Conservation (phyloP, 768 basidiomycete species). For the Cystoderma amianthinum region DNA sequence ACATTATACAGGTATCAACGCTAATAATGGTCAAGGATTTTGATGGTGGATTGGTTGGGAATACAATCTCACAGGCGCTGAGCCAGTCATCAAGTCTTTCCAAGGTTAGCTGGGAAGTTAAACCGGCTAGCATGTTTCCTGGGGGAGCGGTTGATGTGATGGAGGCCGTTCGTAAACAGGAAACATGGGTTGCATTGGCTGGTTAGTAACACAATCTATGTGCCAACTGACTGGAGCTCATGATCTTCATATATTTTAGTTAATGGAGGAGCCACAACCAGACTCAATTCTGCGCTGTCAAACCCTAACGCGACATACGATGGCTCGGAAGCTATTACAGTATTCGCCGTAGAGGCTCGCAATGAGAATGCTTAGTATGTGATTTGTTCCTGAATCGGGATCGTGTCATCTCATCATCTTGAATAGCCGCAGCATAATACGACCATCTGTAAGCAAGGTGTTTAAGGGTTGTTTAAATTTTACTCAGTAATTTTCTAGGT, state of each 20-base stretch:
- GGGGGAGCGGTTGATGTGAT: slow-evolving; percentile 33
- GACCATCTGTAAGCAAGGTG: slow-evolving; percentile 21
- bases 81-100: slow-evolving; percentile 16
- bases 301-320: slow-evolving; percentile 36
- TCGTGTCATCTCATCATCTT: slow-evolving; percentile 4
- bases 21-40: slow-evolving; percentile 48
- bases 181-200: slow-evolving; percentile 43
- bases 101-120: slow-evolving; percentile 33
- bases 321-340: slow-evolving; percentile 40
- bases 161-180: slow-evolving; percentile 36
- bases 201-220: slow-evolving; percentile 38
- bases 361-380: slow-evolving; percentile 58
- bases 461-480: too few species aligned
- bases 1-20: too few species aligned
- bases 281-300: slow-evolving; percentile 27
- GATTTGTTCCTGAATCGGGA: neutral
- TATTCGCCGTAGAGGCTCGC: slow-evolving; percentile 41
- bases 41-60: slow-evolving; percentile 43
- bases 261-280: slow-evolving; percentile 29
- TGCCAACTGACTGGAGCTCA: too few species aligned
- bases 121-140: slow-evolving; percentile 31
- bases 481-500: slow-evolving; percentile 12
- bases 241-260: slow-evolving; percentile 18
- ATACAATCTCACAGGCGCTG: slow-evolving; percentile 27
- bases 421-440: slow-evolving; percentile 21